A percentile compares a stretch with the other conserved stretches of the same genome.
These are phyloP conservation scores for Pleurotus tuber-regium DNA, from an alignment of 768 basidiomycete genomes.

Conservation along the genomic window DNA sequence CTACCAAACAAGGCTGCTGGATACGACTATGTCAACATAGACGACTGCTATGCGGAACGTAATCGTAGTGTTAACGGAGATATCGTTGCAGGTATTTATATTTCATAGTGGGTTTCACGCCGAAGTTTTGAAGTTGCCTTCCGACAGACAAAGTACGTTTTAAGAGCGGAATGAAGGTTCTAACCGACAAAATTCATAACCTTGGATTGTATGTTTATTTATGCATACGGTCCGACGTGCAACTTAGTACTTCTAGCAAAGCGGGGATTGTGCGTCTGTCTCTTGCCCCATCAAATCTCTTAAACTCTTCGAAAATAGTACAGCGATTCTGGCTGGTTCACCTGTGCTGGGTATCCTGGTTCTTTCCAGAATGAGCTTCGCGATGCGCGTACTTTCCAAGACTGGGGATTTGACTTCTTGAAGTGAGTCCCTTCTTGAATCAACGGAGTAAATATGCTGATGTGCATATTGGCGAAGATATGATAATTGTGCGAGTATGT, in stretches of 20 bases:
- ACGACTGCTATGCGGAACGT: slow-evolving; percentile 65
- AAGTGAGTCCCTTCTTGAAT: slow-evolving; percentile 49
- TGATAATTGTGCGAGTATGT: slow-evolving; percentile 54
- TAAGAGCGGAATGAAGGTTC: slow-evolving; percentile 51
- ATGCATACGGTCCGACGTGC: neutral
- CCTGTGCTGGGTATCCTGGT: slow-evolving; percentile 65
- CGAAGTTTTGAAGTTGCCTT: neutral
- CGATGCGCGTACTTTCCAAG: slow-evolving; percentile 53
- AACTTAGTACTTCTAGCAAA: slow-evolving; percentile 26
- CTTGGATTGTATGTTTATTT: slow-evolving; percentile 49
- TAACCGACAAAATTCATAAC: slow-evolving; percentile 55
- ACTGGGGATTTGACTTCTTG: slow-evolving; percentile 68
- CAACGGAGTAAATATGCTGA: too few species aligned
- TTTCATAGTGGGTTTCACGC: neutral
- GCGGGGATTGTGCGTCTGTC: slow-evolving; percentile 42
- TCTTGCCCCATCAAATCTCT: too few species aligned
- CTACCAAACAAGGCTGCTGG: slow-evolving; percentile 47
- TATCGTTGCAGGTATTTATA: slow-evolving; percentile 46
- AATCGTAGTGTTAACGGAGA: slow-evolving; percentile 47
- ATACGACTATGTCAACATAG: slow-evolving; percentile 59
- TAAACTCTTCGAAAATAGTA: too few species aligned
- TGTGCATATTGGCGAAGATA: slow-evolving; percentile 35
- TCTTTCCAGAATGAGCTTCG: slow-evolving; percentile 59
- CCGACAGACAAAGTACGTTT: slow-evolving; percentile 48
- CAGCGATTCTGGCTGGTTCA: slow-evolving; percentile 65